Base-by-base conservation (phyloP, 345 rosid species). In the Eucalyptus rudis region DNA sequence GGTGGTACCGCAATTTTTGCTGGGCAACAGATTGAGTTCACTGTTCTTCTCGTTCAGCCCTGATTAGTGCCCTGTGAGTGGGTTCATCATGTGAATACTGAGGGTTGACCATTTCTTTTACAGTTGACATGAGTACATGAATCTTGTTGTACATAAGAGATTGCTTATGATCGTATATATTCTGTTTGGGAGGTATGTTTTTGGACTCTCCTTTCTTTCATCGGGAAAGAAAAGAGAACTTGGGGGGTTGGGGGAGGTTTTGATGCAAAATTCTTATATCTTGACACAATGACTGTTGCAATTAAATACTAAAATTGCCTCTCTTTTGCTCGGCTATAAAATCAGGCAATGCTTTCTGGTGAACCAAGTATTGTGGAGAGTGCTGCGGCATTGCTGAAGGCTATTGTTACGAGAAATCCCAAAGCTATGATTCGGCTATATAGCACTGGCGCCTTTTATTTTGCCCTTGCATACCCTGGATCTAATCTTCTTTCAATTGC, bases 311-410 rank as follows among this genome's bases (percentile, higher is more conserved):
- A 86, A 85, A 56, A 10, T 86, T 14, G 66, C n/a, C 43, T 58
- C 5, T 86, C 43, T 86, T 86, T 56, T 86, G 44, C 20, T 54
- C 5, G 40, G 66, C 66, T 49, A 31, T 86, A 45, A 83, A 22
- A 86, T 49, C 50, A 98, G 99, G 98, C 96, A 88, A 93, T 97
- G 89, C 99, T 98, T 89, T 98, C 96, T 89, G 99, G 99, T 50
- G 99, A 97, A 91, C 99, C 99, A 90, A 95, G 93, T 89, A 96
- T 97, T 86, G 99, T 98, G 91, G 99, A 98, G 94, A 94, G 96
- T 90, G 96, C 97, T 90, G 99, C 99, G 51, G 94, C 98, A 79
- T 93, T 98, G 92, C 91, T 98, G 92, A 98, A 97, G 94, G 99
- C 97, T 87, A 93, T 97, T 91, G 98, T 98, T 87, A 98, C 99